Evolutionary conservation across 2,329 filamentous ascomycete genomes (phyloP).

Genomic region (Zymoseptoria passerinii): DNA sequence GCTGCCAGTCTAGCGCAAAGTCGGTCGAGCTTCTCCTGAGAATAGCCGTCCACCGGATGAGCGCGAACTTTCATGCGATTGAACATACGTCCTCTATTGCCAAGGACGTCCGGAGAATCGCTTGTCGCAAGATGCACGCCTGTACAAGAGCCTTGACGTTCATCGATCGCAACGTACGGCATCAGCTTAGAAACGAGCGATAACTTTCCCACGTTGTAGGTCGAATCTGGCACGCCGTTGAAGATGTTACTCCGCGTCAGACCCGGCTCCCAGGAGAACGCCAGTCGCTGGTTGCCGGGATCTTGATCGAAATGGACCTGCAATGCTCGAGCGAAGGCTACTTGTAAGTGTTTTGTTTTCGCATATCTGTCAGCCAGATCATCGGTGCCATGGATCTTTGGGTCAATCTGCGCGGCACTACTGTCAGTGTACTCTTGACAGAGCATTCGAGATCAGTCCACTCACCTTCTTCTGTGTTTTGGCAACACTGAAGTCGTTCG

Average conservation of each 20-base stretch:
- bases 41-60: background rate
- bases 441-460: background rate
- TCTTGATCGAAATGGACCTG: background rate
- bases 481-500: background rate
- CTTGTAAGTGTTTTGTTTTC: constrained; percentile 1
- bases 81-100: constrained; percentile 1
- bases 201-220: background rate
- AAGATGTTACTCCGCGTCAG: constrained; percentile 1
- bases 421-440: background rate
- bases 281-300: background rate
- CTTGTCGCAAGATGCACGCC: constrained; percentile 5
- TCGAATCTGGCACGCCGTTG: background rate
- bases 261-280: constrained; percentile 4
- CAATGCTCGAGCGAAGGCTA: background rate
- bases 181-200: constrained; percentile 1
- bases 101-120: background rate
- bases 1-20: constrained; percentile 1
- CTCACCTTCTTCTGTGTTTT: background rate
- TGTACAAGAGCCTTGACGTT: constrained; percentile 1
- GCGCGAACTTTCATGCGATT: constrained; percentile 1
- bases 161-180: background rate
- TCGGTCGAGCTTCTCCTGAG: constrained; percentile 1
- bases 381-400: background rate
- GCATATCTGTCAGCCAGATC: background rate
- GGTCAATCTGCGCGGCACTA: background rate